Conservation (phyloP, 2,329 filamentous ascomycete genomes). For the Corinectria fuckeliana region DNA sequence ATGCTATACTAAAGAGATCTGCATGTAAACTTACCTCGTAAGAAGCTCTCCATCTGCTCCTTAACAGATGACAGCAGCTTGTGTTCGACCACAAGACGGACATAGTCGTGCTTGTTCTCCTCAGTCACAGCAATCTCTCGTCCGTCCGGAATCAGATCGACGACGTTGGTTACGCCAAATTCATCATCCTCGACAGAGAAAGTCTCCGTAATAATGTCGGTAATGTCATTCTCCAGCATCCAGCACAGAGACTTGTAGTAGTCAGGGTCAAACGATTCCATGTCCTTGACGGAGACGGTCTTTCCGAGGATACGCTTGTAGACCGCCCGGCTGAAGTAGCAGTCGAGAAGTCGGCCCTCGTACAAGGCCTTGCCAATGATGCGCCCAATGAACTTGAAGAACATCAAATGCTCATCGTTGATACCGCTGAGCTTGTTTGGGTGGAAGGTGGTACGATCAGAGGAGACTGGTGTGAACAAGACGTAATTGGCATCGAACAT, state of each 20-base stretch:
- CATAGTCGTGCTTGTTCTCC: conserved; percentile 98
- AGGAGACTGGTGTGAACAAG: conserved; percentile 94
- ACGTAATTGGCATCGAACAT: conserved; percentile 99
- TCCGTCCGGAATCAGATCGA: conserved; percentile 87
- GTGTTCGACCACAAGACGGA: conserved; percentile 92
- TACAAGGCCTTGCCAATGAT: conserved; percentile 98
- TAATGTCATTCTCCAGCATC: conserved; percentile 99
- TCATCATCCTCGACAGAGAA: conserved; percentile 94
- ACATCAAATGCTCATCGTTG: conserved; percentile 94
- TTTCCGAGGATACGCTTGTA: conserved; percentile 98
- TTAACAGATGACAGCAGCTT: conserved; percentile 90
- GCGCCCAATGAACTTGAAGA: conserved; percentile 99
- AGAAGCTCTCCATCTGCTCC: conserved; percentile 92
- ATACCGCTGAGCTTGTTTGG: conserved; percentile 92
- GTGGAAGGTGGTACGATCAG: conserved; percentile 97
- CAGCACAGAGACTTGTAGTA: conserved; percentile 99
- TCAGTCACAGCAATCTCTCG: conserved; percentile 94
- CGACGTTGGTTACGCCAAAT: conserved; percentile 86
- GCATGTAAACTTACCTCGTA: conserved; percentile 67
- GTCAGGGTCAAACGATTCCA: conserved; percentile 97
- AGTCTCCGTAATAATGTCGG: conserved; percentile 94
- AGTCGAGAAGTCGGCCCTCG: conserved; percentile 93
- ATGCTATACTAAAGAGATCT: not conserved
- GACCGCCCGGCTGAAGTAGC: conserved; percentile 97
- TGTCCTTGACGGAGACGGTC: conserved; percentile 95